Conservation (phyloP, 805 yeast genomes). For the Metschnikowia drakensbergensis region DNA sequence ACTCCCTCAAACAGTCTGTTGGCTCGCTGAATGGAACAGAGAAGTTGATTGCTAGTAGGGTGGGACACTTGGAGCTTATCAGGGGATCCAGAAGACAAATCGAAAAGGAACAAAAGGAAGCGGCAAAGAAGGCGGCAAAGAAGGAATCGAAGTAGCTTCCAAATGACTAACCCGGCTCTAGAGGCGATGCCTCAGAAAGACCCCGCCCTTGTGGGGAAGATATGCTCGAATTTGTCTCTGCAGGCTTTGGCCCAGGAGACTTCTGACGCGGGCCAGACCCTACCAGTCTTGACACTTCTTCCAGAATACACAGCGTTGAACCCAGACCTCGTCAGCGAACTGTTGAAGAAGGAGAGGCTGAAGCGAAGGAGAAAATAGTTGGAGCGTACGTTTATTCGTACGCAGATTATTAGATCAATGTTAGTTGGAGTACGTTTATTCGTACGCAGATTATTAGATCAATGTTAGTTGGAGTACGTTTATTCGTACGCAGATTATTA, state of each 20-base stretch:
- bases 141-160: slow-evolving; percentile 5
- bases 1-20: slow-evolving; percentile 51
- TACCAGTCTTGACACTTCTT: slow-evolving; percentile 8
- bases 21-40: slow-evolving; percentile 52
- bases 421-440: no score
- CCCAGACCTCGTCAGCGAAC: slow-evolving; percentile 22
- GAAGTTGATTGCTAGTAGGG: slow-evolving; percentile 79
- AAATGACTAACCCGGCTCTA: slow-evolving; percentile 4
- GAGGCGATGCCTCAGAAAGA: slow-evolving; percentile 10
- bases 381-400: background rate
- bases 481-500: no score
- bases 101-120: slow-evolving; percentile 55
- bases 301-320: slow-evolving; percentile 28
- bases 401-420: no score
- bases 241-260: background rate
- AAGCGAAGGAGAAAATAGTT: slow-evolving; percentile 11
- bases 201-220: background rate
- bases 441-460: no score
- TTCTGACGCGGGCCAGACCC: background rate
- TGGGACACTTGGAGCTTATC: slow-evolving; percentile 88
- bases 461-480: no score
- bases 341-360: slow-evolving; percentile 11
- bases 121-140: slow-evolving; percentile 19
- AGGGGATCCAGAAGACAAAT: slow-evolving; percentile 86
- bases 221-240: background rate